Conservation (phyloP, 805 yeast species). For the Suhomyces vadensis region DNA sequence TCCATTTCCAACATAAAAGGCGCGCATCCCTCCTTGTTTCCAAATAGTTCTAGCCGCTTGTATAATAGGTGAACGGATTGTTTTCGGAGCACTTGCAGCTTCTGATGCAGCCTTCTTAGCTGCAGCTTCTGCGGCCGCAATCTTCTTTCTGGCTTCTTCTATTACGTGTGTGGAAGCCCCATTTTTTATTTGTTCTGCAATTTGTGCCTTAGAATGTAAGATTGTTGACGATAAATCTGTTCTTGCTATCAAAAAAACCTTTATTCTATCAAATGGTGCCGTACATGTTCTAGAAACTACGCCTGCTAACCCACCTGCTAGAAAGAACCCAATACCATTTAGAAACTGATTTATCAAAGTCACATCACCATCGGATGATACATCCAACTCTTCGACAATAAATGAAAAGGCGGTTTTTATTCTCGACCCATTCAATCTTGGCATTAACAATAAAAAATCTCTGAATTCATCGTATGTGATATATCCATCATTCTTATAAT, state of each 20-base stretch:
- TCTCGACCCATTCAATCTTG: slow-evolving; percentile 74
- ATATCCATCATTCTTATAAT: slow-evolving; percentile 58
- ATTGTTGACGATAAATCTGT: slow-evolving; percentile 76
- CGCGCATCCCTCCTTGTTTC: slow-evolving; percentile 82
- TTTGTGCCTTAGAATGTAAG: slow-evolving; percentile 53
- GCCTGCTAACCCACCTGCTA: slow-evolving; percentile 95
- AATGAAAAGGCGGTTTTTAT: slow-evolving; percentile 78
- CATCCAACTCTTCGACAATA: slow-evolving; percentile 74
- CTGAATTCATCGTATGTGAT: slow-evolving; percentile 86
- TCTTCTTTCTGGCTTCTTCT: slow-evolving; percentile 33
- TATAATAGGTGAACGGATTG: slow-evolving; percentile 68
- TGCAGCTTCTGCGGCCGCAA: slow-evolving; percentile 28
- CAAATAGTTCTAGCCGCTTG: slow-evolving; percentile 82
- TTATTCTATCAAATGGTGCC: slow-evolving; percentile 94
- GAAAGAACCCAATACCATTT: slow-evolving; percentile 84
- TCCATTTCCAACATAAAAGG: slow-evolving; percentile 95
- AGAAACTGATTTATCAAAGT: slow-evolving; percentile 75
- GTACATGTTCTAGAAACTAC: slow-evolving; percentile 95
- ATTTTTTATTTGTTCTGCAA: slow-evolving; percentile 35
- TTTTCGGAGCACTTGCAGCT: slow-evolving; percentile 39
- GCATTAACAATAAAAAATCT: slow-evolving; percentile 78
- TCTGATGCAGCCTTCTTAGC: slow-evolving; percentile 30
- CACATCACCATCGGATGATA: slow-evolving; percentile 91
- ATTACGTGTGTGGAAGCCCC: slow-evolving; percentile 37
- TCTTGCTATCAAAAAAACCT: slow-evolving; percentile 90